Evolutionary conservation across 2,329 filamentous ascomycete genomes (phyloP), one percentile per base, ranked within the genome.

Genomic region (Pseudogymnoascus sp.): DNA sequence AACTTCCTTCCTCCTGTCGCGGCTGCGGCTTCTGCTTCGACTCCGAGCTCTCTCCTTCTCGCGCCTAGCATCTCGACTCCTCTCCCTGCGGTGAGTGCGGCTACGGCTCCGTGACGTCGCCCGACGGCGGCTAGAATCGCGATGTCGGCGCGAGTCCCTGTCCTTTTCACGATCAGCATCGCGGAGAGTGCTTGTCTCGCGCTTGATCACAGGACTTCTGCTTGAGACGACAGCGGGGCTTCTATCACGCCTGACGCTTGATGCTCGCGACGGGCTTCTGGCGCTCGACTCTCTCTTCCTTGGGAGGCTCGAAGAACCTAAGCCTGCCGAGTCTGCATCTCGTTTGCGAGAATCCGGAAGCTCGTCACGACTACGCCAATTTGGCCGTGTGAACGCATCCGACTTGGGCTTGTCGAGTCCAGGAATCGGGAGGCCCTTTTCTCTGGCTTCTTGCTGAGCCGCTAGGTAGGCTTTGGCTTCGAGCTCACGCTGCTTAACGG

Each of bases 381-480:
- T 61, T 8, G 40, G 38, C 3, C 59, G 38, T 60, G 41, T 25
- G 21, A 62, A 62, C 11, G 25, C 23, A 40, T 63, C 40, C 43
- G 37, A n/a, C 23, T 41, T 59, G 1, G 31, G 31, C 21, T 59
- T 62, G 49, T 38, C 58, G 33, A 38, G 58, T 16, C 38, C 58
- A 25, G 58, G 33, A 31, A 60, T 38, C 18, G 83, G 82, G 41
- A 85, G 71, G 7, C 83, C 83, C 69, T 86, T 86, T 58, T 80
- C 79, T 31, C 82, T 78, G 33, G 84, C 84, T 67, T 86, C 83
- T 65, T 83, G 81, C 67, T 86, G 83, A 2, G 83, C 83, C 5
- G 83, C 83, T 38, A 87, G 75, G 67, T 87, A 88, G 4, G 83
- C 83, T 71, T 86, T 87, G 40, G 85, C 85, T 72, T 87, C 84